Evolutionary conservation across 176 grass and related monocot genomes (phyloP), one percentile per base, ranked within the genome.

Genomic region (Raddia distichophylla): DNA sequence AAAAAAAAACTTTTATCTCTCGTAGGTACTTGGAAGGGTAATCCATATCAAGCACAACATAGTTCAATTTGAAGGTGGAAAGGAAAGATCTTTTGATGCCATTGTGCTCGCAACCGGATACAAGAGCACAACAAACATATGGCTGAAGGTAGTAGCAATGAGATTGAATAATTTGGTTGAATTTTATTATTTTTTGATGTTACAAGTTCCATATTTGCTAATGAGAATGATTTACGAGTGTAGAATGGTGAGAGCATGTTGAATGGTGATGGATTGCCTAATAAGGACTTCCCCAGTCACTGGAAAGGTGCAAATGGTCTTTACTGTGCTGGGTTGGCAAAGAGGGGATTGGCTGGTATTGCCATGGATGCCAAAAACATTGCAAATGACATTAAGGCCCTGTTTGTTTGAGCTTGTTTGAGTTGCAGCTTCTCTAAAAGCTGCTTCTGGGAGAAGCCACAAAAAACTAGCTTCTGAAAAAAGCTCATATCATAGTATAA

Each of bases 81-180:
- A 69, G 27, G 18, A 82, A 7, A 0, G 57, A 3, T 9, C 40
- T 0, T 88, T 71, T 17, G 85, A 88, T 43, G 57, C 69, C 0
- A 85, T 88, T 6, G 73, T 91, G 16, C 82, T 91, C 8, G 81
- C 89, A 14, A 88, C 85, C 0, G 81, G 85, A n/a, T 91, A 85
- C 48, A 69, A 35, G 82, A 91, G 76, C 65, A 66, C 63, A 5
- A 52, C n/a, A 5, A 78, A 67, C 32, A 48, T 18, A 17, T 86
- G 83, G 88, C 78, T 90, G 15, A 50, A 89, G 87, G 81, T 85
- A 32, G 12, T 16, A 16, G 3, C 52, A 55, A 16, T 55, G 5
- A 55, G 15, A 16, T 55, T 55, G 15, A 16, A 17, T 55, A 40
- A 40, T 40, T 40, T 40, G 37, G 37, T 40, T 40, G 37, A 40